Conservation (phyloP, 257 asterid species). For the Mentha longifolia region DNA sequence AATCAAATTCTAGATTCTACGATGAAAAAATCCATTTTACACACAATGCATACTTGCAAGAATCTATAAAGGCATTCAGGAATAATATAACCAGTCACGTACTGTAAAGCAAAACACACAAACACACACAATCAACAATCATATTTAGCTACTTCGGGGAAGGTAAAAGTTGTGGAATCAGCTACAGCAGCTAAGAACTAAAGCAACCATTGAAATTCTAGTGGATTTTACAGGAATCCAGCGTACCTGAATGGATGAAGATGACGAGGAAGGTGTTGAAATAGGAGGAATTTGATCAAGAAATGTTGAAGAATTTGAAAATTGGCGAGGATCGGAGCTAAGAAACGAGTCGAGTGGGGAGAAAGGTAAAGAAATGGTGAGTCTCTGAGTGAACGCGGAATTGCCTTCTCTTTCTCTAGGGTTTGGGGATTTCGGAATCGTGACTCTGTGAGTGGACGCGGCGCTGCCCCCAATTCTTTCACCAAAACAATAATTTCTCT, state of each 20-base stretch:
- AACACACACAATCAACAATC: conserved; percentile 6
- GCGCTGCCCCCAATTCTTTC: conserved; percentile 10
- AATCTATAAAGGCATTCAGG: neutral
- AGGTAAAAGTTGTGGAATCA: conserved; percentile 15
- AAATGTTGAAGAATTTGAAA: conserved; percentile 19
- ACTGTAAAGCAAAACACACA: neutral
- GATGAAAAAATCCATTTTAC: neutral
- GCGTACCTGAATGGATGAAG: conserved; percentile 30
- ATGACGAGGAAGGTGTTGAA: neutral
- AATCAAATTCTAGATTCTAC: conserved; percentile 8
- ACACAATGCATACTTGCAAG: conserved; percentile 2
- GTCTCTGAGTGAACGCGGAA: conserved; percentile 54
- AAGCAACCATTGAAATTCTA: conserved; percentile 10
- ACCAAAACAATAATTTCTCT: neutral
- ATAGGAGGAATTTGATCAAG: conserved; percentile 23
- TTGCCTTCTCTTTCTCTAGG: conserved; percentile 31
- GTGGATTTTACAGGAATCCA: conserved; percentile 1
- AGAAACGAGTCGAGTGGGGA: conserved; percentile 46
- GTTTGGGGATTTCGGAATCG: conserved; percentile 36
- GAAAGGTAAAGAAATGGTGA: conserved; percentile 47
- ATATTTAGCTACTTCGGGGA: neutral
- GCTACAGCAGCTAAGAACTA: neutral
- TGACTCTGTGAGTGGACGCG: conserved; percentile 50
- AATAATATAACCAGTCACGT: neutral
- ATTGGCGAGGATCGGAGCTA: conserved; percentile 31